Evolutionary conservation across 1,139 yeast species (phyloP).

Genomic region (Geotrichum histeridarum): DNA sequence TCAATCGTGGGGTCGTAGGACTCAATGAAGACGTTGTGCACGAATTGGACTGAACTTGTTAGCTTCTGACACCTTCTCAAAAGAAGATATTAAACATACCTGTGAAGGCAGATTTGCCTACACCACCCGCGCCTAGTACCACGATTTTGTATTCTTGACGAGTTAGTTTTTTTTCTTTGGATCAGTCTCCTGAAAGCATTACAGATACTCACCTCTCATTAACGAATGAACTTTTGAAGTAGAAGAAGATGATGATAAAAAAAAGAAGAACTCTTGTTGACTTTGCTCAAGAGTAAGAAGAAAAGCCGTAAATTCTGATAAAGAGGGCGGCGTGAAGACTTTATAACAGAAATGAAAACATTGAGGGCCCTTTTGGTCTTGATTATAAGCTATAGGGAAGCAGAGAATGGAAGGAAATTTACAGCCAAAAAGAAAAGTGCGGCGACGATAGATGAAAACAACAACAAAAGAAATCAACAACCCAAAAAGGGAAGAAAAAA

Average conservation of each 20-base stretch:
- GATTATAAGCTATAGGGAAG: too few relatives aligned
- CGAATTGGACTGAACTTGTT: slow-evolving; percentile 31
- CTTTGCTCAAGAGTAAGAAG: neutral
- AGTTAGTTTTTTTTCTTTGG: neutral
- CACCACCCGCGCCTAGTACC: slow-evolving; percentile 97
- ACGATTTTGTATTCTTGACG: slow-evolving; percentile 61
- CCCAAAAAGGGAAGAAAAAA: neutral
- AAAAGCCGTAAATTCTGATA: neutral
- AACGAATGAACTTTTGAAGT: neutral
- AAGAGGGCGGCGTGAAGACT: neutral
- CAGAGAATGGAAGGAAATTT: too few relatives aligned
- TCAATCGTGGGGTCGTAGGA: slow-evolving; percentile 98
- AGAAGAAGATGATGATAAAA: neutral
- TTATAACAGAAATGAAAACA: too few relatives aligned
- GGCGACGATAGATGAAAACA: neutral
- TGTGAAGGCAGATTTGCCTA: slow-evolving; percentile 94
- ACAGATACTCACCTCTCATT: slow-evolving; percentile 9
- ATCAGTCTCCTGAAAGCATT: neutral
- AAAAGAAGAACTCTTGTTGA: neutral
- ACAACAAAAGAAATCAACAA: neutral
- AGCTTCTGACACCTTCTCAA: slow-evolving; percentile 29
- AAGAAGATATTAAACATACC: slow-evolving; percentile 21
- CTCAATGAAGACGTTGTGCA: slow-evolving; percentile 56
- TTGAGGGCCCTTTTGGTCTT: too few relatives aligned
- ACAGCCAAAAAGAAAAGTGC: neutral